Evolutionary conservation across 192 early-diverging fungal species (phyloP), one percentile per base, ranked within the genome.

Genomic region (Thamnidium elegans): DNA sequence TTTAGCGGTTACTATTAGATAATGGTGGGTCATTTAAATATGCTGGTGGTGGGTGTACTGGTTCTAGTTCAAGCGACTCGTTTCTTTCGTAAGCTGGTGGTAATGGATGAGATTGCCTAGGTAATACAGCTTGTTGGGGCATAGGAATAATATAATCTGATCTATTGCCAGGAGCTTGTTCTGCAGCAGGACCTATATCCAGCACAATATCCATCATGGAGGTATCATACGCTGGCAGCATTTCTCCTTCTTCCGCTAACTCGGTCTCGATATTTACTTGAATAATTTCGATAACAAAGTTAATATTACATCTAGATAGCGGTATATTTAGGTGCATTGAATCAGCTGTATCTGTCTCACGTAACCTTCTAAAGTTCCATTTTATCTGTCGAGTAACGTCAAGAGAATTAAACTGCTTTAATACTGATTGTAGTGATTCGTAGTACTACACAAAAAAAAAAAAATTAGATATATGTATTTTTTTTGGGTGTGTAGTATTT

Each of bases 171-270:
- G 14, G n/a, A 2, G 31, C 10, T 19, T 15, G 31, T 34, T 56
- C 31, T 21, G 23, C 58, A 21, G 50, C 19, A 0, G 46, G 58
- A 15, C 58, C 62, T 20, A 63, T 36, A 36, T 51, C 50, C 7
- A 63, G 32, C 4, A 64, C 50, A 53, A 64, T 39, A 31, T 64
- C 63, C 14, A 23, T 26, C 19, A 20, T 42, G 10, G 39, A 17
- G 3, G 39, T 39, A n/a, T 36, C 50, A 43, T 64, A 64, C 2
- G 63, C 36, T 11, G 63, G 63, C 11, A 64, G 19, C 7, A 64
- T 43, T 8, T 64, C 63, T 0, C 63, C 63, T 26, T 43, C n/a
- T 6, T 42, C 8, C 0, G 20, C 21, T 4, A 43, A 9, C 6
- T 64, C 50, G 10, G 19, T 26, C 13, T 64, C 50, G 6, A 46